phyloP scores from a whole-genome alignment of 139 green algal species.

The Coccomyxa sp. region DNA sequence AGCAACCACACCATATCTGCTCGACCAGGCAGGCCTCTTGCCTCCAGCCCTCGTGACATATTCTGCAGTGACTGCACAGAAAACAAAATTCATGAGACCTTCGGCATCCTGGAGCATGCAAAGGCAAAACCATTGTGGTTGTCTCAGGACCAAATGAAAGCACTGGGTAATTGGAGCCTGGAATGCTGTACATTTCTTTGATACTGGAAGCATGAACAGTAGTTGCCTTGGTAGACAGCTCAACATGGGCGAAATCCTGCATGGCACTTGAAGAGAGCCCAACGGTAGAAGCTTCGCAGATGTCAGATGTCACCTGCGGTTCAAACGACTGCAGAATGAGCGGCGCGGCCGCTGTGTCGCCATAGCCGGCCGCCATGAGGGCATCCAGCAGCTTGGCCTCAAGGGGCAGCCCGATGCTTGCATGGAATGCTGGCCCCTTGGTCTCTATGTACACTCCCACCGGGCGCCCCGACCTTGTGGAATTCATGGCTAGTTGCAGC shows the following conservation, averaged over 20 bases:
- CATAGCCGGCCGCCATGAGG: background rate
- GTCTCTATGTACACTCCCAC: constrained; percentile 18
- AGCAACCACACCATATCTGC: constrained; percentile 6
- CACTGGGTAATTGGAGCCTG: no score
- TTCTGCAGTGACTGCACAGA: constrained; percentile 1
- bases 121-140: background rate
- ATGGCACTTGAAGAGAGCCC: background rate
- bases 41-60: background rate
- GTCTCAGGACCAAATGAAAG: background rate
- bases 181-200: no score
- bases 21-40: background rate
- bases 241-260: no score
- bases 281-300: background rate
- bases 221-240: background rate
- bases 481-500: background rate
- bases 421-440: background rate
- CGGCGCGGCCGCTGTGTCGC: background rate
- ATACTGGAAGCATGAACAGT: background rate
- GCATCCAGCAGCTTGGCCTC: background rate
- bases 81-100: background rate
- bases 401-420: background rate
- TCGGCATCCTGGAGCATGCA: background rate
- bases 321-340: constrained; percentile 18
- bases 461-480: background rate
- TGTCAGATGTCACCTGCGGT: background rate